Base-by-base conservation (phyloP, 129 eudicot species). In the Flaveria sonorensis region DNA sequence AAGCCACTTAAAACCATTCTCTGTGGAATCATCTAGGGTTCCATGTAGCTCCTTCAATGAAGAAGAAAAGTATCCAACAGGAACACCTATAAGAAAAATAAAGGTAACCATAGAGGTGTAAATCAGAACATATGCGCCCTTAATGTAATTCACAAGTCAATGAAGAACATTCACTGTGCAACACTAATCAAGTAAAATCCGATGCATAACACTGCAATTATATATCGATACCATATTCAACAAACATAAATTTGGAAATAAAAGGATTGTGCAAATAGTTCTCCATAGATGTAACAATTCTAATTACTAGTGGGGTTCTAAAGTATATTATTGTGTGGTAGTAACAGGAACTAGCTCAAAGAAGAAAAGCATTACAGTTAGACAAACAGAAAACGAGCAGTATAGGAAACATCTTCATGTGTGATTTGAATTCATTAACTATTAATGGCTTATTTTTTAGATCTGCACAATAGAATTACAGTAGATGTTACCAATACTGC, bases 61-160 rank as follows among this genome's bases (percentile, higher is more conserved):
- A 79, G 96, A 73, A 36, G 96, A 88, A 74, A 79, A 87, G 77
- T 78, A 91, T 65, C 98, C 97, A 84, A 93, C 84, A 45, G 85
- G 83, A 18, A 81, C 86, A 79, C 92, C 98, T 93, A 85, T 18
- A 87, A 87, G 61, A 36, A 40, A 43, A 73, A 36, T 57, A 75
- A 52, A 61, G 62, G 48, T 70, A 52, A 68, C 23, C 14, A 16
- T 62, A 48, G 70, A 36, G 42, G 36, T 32, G 20, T 56, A 43
- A 69, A 69, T 57, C 15, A 26, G 55, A 64, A 67, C 7, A 68
- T 14, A 7, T 24, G 53, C 15, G 32, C 8, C 65, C 73, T 45
- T 28, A 53, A 76, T 2, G 51, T 36, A 76, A 39, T 24, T 45
- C 62, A 57, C 18, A 74, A 32, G 28, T 65, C 40, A 42, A 70